Base-by-base conservation (phyloP, 345 rosid species). In the Litchi chinensis region DNA sequence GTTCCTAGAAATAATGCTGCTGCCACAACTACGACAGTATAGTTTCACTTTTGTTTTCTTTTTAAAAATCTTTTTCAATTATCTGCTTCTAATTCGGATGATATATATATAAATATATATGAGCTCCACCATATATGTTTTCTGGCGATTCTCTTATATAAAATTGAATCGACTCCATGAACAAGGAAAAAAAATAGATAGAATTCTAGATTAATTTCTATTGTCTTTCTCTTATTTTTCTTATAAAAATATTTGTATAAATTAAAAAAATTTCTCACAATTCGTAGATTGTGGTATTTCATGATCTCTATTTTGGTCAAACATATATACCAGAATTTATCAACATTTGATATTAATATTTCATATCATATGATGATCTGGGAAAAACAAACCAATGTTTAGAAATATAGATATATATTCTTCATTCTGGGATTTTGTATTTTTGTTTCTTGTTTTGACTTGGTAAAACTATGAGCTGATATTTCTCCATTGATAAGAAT, bases 21-120 rank as follows among this genome's bases (percentile, higher is more conserved):
- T 41, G 37, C 37, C 4, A 39, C 86, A 37, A 73, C 82, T n/a
- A 75, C 80, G 68, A 56, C 82, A 74, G 78, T 69, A 76, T 84
- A 84, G 82, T 65, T 59, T 60, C 68, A 64, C 68, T 26, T 65
- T 46, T 74, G 21, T 69, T 8, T 18, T 62, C 0, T 2, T 41
- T 46, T 7, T 21, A 54, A 8, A 16, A 26, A 43, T 72, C 40
- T 13, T 37, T 73, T 12, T 39, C 56, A 48, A 48, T 39, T 59
- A 67, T 40, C 76, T 62, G 46, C 39, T 59, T 44, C 67, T 76
- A 3, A 67, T 10, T 76, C 75, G 74, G 73, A 79, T 77, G 43
- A 64, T 60, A 16, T 57, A n/a, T 6, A 57, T 57, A 15, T 4
- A 15, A 2, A 32, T 2, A 32, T 32, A 57, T 80, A 76, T 80